Base-by-base conservation (phyloP, 1,284 basidiomycete species). In the Pisolithus thermaeus region DNA sequence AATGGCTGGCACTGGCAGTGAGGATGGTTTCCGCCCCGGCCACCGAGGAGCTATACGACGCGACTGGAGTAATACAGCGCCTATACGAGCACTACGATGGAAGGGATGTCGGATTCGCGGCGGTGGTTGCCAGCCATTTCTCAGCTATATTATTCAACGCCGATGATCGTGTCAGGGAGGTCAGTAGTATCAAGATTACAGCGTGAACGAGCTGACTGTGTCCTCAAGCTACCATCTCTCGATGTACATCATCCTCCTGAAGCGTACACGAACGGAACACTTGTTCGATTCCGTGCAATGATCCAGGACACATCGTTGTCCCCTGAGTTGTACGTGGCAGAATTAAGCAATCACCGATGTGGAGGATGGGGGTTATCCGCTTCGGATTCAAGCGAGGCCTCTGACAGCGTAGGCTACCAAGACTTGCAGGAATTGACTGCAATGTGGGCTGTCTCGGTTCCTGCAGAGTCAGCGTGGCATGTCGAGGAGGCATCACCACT, bases 281-380 rank as follows among this genome's bases (percentile, higher is more conserved):
- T 90, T 3, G 84, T 90, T 8, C 73, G 77, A 16, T 89, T 90
- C 62, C 76, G 79, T 40, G 81, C 77, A 12, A 87, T 89, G 85
- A 73, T 90, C n/a, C 87, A 90, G 64, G 88, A 90, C 60, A 89
- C 85, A 1, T 87, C 87, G 4, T 63, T 77, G 20, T 81, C 84
- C 2, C 77, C 80, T 0, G 84, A 89, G 61, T 73, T 90, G 59
- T 90, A 90, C 62, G 71, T 88, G 37, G 74, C 79, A 1, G 72
- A 64, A 44, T 67, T 72, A 20, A 48, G 57, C 38, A 62, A 70
- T 37, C 73, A 71, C 3, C 64, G 61, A 32, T 79, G 75, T 54
- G 84, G 84, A 28, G 87, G 87, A 20, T 90, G 88, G 87, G 87
- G 85, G 7, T 66, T 85, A 28, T 65, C 65, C 7, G 72, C 74